Evolutionary conservation across 208 protist genomes (phyloP).

Genomic region (Crithidia mellificae): DNA sequence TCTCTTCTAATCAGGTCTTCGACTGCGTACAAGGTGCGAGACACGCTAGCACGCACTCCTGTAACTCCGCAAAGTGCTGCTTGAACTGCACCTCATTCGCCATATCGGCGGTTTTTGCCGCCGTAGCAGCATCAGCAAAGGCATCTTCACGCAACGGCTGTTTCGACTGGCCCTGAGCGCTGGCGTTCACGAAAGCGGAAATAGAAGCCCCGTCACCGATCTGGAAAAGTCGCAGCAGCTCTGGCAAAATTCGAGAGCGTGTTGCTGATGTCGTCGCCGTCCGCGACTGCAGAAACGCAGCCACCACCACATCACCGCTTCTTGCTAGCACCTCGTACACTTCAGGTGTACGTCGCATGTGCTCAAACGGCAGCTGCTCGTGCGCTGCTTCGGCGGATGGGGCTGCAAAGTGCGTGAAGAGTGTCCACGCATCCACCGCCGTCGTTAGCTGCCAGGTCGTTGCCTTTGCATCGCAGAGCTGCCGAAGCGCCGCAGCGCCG

Average conservation of each 20-base stretch:
- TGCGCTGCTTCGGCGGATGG: not conserved
- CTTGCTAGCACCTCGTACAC: constrained; percentile 14
- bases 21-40: not conserved
- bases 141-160: not conserved
- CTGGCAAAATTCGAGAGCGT: constrained; percentile 9
- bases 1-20: not conserved
- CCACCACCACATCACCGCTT: constrained; percentile 23
- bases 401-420: constrained; percentile 13
- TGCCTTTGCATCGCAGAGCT: constrained; percentile 1
- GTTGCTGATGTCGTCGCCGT: constrained; percentile 3
- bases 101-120: not conserved
- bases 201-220: not conserved
- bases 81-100: not conserved
- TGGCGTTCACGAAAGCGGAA: not conserved
- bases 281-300: constrained; percentile 18
- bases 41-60: not conserved
- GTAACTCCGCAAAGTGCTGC: constrained; percentile 8
- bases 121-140: too few relatives aligned
- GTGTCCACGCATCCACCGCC: constrained; percentile 33
- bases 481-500: constrained; percentile 4
- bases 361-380: constrained; percentile 1
- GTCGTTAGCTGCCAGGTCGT: constrained; percentile 23
- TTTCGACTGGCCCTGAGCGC: not conserved
- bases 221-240: constrained; percentile 27
- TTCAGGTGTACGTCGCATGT: not conserved